Evolutionary conservation across 768 basidiomycete species (phyloP).

Genomic region (Fibroporia radiculosa): DNA sequence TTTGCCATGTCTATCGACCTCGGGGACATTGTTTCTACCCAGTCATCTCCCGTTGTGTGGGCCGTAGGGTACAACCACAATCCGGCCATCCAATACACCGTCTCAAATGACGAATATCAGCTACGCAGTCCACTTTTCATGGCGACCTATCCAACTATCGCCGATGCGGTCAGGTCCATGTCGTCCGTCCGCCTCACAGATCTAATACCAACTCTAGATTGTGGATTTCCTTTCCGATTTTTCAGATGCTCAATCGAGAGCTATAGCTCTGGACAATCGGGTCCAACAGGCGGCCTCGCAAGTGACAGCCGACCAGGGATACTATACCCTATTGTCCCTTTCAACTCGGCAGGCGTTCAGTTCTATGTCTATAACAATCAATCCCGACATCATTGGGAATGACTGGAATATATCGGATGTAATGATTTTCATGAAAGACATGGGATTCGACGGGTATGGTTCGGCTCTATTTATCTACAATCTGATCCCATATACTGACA

Average conservation of each 20-base stretch:
- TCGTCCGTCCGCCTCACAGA: not conserved
- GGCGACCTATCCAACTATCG: not conserved
- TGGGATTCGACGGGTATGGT: not conserved
- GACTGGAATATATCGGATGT: conserved; percentile 1
- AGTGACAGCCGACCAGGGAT: conserved; percentile 14
- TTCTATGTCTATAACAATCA: conserved; percentile 19
- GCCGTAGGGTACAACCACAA: conserved; percentile 21
- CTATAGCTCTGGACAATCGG: conserved; percentile 16
- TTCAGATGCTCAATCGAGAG: conserved; percentile 8
- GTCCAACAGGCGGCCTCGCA: conserved; percentile 13
- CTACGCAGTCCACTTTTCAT: conserved; percentile 14
- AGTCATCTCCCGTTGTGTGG: conserved; percentile 18
- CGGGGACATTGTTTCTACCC: conserved; percentile 13
- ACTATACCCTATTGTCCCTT: conserved; percentile 15
- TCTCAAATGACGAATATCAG: conserved; percentile 3
- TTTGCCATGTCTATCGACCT: conserved; percentile 21
- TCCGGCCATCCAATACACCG: conserved; percentile 15
- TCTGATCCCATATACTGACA: not conserved
- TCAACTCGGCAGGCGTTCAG: conserved; percentile 19
- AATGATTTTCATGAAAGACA: conserved; percentile 10
- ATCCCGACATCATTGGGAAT: not conserved
- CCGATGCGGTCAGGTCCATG: conserved; percentile 6
- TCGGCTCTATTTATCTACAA: not conserved
- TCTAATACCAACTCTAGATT: conserved; percentile 7
- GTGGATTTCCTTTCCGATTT: conserved; percentile 15